These are phyloP conservation scores for Wickerhamomyces tratensis DNA, from an alignment of 805 yeast species.

Conservation along the genomic window DNA sequence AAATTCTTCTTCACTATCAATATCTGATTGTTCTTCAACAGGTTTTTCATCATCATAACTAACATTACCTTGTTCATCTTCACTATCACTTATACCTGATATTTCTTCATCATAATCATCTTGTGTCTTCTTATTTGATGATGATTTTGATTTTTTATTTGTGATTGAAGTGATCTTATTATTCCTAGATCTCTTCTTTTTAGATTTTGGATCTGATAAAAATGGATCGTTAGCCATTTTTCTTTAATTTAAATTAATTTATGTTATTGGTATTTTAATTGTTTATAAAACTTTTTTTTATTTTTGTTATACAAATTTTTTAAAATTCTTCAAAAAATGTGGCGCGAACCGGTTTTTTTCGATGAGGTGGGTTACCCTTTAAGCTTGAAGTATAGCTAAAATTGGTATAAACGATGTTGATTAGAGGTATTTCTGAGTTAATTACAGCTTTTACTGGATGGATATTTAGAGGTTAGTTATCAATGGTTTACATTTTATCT, in stretches of 20 bases:
- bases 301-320: too few relatives aligned
- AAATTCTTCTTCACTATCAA: conserved; percentile 64
- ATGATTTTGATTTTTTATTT: conserved; percentile 5
- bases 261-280: not conserved
- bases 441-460: too few relatives aligned
- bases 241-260: not conserved
- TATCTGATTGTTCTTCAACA: conserved; percentile 26
- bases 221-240: conserved; percentile 51
- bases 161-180: conserved; percentile 8
- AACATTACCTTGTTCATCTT: conserved; percentile 34
- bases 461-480: too few relatives aligned
- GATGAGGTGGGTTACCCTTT: too few relatives aligned
- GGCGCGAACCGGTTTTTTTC: too few relatives aligned
- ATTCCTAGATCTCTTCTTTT: conserved; percentile 15
- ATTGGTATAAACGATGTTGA: too few relatives aligned
- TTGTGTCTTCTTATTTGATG: conserved; percentile 1
- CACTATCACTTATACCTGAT: conserved; percentile 39
- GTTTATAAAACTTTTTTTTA: too few relatives aligned
- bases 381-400: too few relatives aligned
- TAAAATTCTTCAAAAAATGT: too few relatives aligned
- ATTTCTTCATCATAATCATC: conserved; percentile 40
- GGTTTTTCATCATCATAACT: conserved; percentile 22
- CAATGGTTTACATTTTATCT: too few relatives aligned
- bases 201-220: conserved; percentile 49
- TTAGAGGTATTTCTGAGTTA: too few relatives aligned